phyloP scores from a whole-genome alignment of 1,284 basidiomycete species.

The Malassezia arunalokei region DNA sequence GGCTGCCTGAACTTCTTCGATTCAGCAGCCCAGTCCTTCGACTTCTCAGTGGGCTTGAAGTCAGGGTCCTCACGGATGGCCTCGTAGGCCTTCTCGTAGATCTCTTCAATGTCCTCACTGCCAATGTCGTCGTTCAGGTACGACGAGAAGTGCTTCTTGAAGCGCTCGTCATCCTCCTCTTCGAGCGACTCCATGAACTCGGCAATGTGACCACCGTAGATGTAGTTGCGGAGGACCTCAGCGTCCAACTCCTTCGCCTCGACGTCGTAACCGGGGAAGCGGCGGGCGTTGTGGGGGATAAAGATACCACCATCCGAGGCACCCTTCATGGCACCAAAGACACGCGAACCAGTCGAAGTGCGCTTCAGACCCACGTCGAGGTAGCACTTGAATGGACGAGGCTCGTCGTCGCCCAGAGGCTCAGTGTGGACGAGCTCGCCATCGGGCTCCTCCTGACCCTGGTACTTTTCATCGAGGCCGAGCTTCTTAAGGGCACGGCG shows the following conservation, averaged over 20 bases:
- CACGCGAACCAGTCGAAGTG: conserved; percentile 92
- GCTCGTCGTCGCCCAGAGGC: conserved; percentile 77
- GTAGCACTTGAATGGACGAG: conserved; percentile 95
- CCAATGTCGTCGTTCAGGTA: conserved; percentile 92
- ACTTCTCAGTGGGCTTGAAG: conserved; percentile 83
- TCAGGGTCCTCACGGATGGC: conserved; percentile 89
- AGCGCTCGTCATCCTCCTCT: conserved; percentile 98
- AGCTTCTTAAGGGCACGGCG: conserved; percentile 91
- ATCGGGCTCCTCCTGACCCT: conserved; percentile 85
- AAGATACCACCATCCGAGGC: conserved; percentile 95
- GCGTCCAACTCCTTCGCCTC: conserved; percentile 88
- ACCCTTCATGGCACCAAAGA: conserved; percentile 98
- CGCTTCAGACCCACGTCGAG: conserved; percentile 97
- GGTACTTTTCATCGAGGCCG: conserved; percentile 94
- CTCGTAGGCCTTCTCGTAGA: conserved; percentile 65
- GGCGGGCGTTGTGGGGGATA: conserved; percentile 94
- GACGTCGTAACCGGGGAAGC: conserved; percentile 95
- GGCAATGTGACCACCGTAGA: conserved; percentile 91
- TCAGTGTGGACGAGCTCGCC: conserved; percentile 74
- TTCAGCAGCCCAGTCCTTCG: conserved; percentile 84
- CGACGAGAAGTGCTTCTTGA: conserved; percentile 94
- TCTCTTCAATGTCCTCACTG: conserved; percentile 94
- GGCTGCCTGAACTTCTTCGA: conserved; percentile 59
- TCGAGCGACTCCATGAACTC: conserved; percentile 99
- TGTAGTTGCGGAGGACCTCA: conserved; percentile 93